Conservation (phyloP, 352 stramenopile species). For the Albugo candida region DNA sequence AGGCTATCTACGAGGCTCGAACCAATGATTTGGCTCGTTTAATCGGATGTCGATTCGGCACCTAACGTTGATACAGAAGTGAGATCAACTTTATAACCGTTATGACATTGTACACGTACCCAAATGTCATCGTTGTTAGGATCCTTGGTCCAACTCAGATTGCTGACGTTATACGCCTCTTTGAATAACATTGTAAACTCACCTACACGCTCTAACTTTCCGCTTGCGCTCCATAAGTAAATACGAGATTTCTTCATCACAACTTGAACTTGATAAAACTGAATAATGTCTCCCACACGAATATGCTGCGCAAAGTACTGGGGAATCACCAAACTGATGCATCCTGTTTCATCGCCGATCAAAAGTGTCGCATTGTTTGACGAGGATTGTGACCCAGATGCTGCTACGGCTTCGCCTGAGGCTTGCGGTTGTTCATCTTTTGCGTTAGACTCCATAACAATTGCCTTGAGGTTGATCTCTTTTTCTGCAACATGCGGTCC, state of each 20-base stretch:
- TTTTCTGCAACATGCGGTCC: slow-evolving; percentile 30
- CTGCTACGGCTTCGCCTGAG: no score
- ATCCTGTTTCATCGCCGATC: slow-evolving; percentile 64
- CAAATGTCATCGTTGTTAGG: slow-evolving; percentile 40
- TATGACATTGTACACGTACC: slow-evolving; percentile 14
- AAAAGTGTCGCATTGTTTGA: slow-evolving; percentile 57
- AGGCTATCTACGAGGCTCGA: background rate
- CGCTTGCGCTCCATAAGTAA: slow-evolving; percentile 39
- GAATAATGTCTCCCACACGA: slow-evolving; percentile 53
- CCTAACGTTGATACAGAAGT: slow-evolving; percentile 5
- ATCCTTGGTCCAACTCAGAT: slow-evolving; percentile 65
- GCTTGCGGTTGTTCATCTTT: slow-evolving; percentile 45
- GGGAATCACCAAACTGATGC: slow-evolving; percentile 57
- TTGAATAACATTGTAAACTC: slow-evolving; percentile 79
- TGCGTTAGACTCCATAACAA: slow-evolving; percentile 66
- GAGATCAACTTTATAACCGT: slow-evolving; percentile 1
- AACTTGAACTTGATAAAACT: slow-evolving; percentile 41
- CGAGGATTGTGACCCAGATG: slow-evolving; percentile 1
- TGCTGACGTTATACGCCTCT: slow-evolving; percentile 65
- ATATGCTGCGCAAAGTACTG: slow-evolving; percentile 45
- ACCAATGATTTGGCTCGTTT: background rate
- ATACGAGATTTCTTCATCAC: slow-evolving; percentile 60
- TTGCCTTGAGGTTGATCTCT: slow-evolving; percentile 50
- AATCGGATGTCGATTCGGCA: background rate
- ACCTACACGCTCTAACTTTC: slow-evolving; percentile 63